These are phyloP conservation scores for Mycosarcoma mackinlayi DNA, from an alignment of 1,284 basidiomycete genomes.

Conservation along the genomic window DNA sequence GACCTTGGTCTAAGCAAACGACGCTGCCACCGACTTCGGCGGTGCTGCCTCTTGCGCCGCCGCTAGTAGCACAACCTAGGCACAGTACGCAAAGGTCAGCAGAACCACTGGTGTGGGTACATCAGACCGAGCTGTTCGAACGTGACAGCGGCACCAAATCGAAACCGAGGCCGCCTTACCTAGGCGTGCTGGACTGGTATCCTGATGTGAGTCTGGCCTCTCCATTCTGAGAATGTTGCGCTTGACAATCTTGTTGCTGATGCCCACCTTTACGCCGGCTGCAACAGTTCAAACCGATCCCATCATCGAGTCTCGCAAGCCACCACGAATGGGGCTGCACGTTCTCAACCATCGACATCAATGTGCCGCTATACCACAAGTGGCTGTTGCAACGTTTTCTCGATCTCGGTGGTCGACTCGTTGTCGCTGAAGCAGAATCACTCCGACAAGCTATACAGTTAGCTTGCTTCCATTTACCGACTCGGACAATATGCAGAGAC, in stretches of 20 bases:
- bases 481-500: not conserved
- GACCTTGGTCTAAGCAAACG: slow-evolving; percentile 14
- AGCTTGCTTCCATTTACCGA: not conserved
- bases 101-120: slow-evolving; percentile 55
- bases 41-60: not conserved
- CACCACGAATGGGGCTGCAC: slow-evolving; percentile 38
- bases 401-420: slow-evolving; percentile 45
- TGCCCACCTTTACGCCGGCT: no score
- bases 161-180: slow-evolving; percentile 12
- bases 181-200: slow-evolving; percentile 54
- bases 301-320: slow-evolving; percentile 10
- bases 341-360: slow-evolving; percentile 56
- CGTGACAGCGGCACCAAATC: not conserved
- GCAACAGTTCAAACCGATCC: slow-evolving; percentile 33
- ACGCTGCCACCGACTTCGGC: not conserved
- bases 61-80: not conserved
- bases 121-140: slow-evolving; percentile 55
- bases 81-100: not conserved
- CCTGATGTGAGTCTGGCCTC: slow-evolving; percentile 42
- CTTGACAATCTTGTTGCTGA: not conserved
- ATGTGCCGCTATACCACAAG: slow-evolving; percentile 55
- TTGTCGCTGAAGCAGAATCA: slow-evolving; percentile 21
- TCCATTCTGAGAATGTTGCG: not conserved
- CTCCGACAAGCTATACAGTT: slow-evolving; percentile 14
- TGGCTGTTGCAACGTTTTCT: slow-evolving; percentile 46